Evolutionary conservation across 176 grass and related monocot genomes (phyloP).

Genomic region (Poa pratensis): DNA sequence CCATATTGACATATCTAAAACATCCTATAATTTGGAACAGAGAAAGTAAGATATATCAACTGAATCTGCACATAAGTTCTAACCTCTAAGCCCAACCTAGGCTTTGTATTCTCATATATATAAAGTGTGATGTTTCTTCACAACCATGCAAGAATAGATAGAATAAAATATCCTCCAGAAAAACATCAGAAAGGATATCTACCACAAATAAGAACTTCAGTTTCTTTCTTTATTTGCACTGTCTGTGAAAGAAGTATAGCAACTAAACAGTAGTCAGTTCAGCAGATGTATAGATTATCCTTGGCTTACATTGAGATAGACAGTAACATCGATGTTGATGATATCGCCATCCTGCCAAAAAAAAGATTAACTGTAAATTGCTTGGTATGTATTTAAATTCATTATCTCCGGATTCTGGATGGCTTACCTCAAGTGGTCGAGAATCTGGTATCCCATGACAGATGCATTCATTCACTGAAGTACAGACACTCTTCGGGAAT

Average conservation of each 20-base stretch:
- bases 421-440: conserved; percentile 81
- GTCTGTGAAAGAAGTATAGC: conserved; percentile 3
- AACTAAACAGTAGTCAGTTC: conserved; percentile 20
- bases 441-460: conserved; percentile 98
- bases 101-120: not conserved
- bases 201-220: not conserved
- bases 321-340: conserved; percentile 97
- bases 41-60: conserved; percentile 11
- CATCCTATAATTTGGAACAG: too few relatives aligned
- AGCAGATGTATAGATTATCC: conserved; percentile 8
- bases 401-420: conserved; percentile 12
- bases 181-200: conserved; percentile 23
- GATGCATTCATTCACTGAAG: conserved; percentile 96
- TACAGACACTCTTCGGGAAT: conserved; percentile 93
- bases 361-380: conserved; percentile 36
- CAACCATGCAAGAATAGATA: conserved; percentile 5
- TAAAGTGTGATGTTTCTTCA: conserved; percentile 5
- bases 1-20: too few relatives aligned
- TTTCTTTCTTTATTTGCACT: conserved; percentile 3
- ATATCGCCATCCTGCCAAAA: conserved; percentile 91
- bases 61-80: not conserved
- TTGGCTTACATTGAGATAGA: conserved; percentile 89
- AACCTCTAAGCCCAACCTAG: not conserved
- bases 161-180: conserved; percentile 15
- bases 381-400: not conserved